These are phyloP conservation scores for Hypoxylon sp. DNA, from an alignment of 2,329 filamentous ascomycete genomes.

Conservation along the genomic window DNA sequence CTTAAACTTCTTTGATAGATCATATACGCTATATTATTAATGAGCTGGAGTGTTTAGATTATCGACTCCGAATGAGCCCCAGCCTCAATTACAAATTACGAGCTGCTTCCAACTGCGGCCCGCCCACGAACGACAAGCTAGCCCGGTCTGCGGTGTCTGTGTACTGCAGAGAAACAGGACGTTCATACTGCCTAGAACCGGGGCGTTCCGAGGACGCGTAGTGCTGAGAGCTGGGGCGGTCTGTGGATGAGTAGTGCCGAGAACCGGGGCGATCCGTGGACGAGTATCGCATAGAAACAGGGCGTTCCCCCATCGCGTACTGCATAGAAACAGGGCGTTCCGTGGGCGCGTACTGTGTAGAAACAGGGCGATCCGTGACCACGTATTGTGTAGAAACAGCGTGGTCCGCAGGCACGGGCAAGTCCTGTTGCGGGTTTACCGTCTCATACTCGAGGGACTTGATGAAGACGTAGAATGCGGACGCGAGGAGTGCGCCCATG, in stretches of 20 bases:
- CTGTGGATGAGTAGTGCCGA: no score
- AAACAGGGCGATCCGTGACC: no score
- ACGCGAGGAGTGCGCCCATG: conserved; percentile 48
- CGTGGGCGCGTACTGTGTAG: no score
- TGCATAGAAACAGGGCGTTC: no score
- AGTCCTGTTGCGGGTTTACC: conserved; percentile 31
- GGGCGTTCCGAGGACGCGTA: neutral
- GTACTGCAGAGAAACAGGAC: neutral
- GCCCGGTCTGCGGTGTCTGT: neutral
- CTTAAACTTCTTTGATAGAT: no score
- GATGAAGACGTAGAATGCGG: conserved; percentile 40
- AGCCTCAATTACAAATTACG: conserved; percentile 1
- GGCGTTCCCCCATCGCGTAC: no score
- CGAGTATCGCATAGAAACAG: no score
- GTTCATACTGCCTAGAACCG: neutral
- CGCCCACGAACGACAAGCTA: conserved; percentile 20
- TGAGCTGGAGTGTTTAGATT: neutral
- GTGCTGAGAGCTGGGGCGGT: no score
- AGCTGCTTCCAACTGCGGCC: conserved; percentile 27
- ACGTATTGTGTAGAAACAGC: neutral
- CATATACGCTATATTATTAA: no score
- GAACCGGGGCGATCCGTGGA: no score
- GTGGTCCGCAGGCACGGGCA: neutral
- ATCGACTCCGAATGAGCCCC: neutral
- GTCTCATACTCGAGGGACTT: conserved; percentile 40